Percentiles rank a stretch among this genome's conserved stretches.
Conservation (phyloP, 345 rosid genomes). For the Gossypium ekmanianum region DNA sequence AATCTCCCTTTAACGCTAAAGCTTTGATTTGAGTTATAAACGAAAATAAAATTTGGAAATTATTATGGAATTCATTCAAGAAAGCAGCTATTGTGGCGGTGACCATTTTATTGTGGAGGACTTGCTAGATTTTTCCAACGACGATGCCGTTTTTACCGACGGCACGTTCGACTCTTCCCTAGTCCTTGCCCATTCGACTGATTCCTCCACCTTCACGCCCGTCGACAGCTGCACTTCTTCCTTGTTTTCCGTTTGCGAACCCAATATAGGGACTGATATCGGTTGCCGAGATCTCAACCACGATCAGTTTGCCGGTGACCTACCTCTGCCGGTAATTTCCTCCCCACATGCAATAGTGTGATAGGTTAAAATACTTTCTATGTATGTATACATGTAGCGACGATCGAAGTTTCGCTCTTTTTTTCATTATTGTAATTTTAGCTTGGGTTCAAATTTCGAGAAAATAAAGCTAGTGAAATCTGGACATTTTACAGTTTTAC, state of each 20-base stretch:
- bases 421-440: too few species aligned
- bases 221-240: conserved; percentile 55
- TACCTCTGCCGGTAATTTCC: conserved; percentile 59
- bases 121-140: conserved; percentile 55
- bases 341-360: neutral
- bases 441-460: too few species aligned
- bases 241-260: conserved; percentile 37
- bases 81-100: conserved; percentile 27
- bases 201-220: conserved; percentile 42
- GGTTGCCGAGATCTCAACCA: conserved; percentile 37
- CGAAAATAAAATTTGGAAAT: neutral
- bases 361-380: too few species aligned
- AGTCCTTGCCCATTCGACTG: conserved; percentile 30
- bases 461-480: neutral
- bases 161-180: conserved; percentile 15
- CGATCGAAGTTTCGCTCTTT: too few species aligned
- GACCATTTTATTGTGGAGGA: conserved; percentile 90
- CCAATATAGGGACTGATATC: conserved; percentile 34
- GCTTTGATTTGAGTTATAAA: too few species aligned
- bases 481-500: neutral
- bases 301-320: conserved; percentile 49
- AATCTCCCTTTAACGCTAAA: conserved; percentile 15
- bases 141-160: neutral
- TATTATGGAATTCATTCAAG: conserved; percentile 32
- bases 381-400: too few species aligned